Base-by-base conservation (phyloP, 179 eudicot species). In the Beta corolliflora region DNA sequence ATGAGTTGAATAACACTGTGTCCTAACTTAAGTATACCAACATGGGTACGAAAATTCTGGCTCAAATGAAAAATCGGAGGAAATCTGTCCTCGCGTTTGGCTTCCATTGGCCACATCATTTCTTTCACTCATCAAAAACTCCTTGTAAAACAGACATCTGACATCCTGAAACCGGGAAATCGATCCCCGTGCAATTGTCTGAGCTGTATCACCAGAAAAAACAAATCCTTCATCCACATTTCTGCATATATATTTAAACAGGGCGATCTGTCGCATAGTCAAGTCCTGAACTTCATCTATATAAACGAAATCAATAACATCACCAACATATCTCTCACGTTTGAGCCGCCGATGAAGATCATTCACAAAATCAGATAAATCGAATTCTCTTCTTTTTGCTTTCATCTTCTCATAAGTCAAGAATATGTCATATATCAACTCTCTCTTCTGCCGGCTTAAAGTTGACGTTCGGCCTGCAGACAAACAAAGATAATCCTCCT, bases 261-360 rank as follows among this genome's bases (percentile, higher is more conserved):
- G 85, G 29, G 90, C 81, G 48, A 93, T 88, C 82, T 93, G 97
- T 67, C 89, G 81, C 89, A 91, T 89, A 0, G 92, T 86, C 48
- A 93, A 85, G 70, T 93, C 97, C 79, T 93, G 97, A 5, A 93
- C 97, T 81, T 93, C 97, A 83, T 93, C 97, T 52, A 93, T 82
- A 76, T 92, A 92, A n/a, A 93, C 90, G 81, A 92, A 93, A 71
- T 93, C 92, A 84, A 92, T 87, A 45, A 31, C 66, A 18, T 88
- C 91, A 25, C 94, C 94, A 63, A 69, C 79, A 82, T 85, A 88
- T 46, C 63, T 75, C 53, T 54, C 90, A 61, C 73, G 79, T 58
- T 66, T 66, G 10, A 93, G 79, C 25, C 97, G 87, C 7, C 5
- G 69, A 83, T 93, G 95, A 83, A 93, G 87, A 85, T 93, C 94